phyloP scores from a whole-genome alignment of 2,329 filamentous ascomycete genomes.

The Seiridium cupressi region DNA sequence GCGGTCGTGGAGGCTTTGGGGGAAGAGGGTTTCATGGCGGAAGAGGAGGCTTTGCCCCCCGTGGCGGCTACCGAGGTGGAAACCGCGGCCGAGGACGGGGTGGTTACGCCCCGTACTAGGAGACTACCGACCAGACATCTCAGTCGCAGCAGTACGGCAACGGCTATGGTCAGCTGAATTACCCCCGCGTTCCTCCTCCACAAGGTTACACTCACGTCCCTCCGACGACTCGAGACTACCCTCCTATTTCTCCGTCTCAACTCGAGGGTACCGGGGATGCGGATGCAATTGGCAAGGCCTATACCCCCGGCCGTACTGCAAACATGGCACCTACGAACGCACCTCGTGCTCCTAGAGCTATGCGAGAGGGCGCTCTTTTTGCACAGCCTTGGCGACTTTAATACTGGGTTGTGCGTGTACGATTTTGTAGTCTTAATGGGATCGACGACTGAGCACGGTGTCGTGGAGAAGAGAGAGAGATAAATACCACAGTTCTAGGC shows the following conservation, averaged over 20 bases:
- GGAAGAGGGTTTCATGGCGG: slow-evolving; percentile 51
- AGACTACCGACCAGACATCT: slow-evolving; percentile 9
- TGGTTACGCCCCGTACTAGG: slow-evolving; percentile 64
- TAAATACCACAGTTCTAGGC: no score
- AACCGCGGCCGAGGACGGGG: slow-evolving; percentile 57
- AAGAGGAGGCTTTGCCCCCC: slow-evolving; percentile 45
- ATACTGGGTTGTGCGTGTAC: slow-evolving; percentile 2
- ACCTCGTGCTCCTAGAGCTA: background rate
- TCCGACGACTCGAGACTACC: background rate
- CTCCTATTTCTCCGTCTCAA: background rate
- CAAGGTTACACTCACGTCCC: background rate
- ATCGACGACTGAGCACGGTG: background rate
- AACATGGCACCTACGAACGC: background rate
- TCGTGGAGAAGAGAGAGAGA: no score
- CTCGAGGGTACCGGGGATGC: no score
- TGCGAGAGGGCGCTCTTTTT: background rate
- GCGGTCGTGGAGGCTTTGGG: slow-evolving; percentile 45
- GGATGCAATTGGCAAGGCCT: background rate
- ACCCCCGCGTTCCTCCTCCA: background rate
- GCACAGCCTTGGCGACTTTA: background rate
- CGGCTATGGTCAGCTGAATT: background rate
- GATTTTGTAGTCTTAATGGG: background rate
- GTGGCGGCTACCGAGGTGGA: slow-evolving; percentile 60
- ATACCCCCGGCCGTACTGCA: background rate
- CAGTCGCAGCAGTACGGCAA: background rate